phyloP scores from a whole-genome alignment of 2,329 filamentous ascomycete genomes.

The Fonsecaea pedrosoi region DNA sequence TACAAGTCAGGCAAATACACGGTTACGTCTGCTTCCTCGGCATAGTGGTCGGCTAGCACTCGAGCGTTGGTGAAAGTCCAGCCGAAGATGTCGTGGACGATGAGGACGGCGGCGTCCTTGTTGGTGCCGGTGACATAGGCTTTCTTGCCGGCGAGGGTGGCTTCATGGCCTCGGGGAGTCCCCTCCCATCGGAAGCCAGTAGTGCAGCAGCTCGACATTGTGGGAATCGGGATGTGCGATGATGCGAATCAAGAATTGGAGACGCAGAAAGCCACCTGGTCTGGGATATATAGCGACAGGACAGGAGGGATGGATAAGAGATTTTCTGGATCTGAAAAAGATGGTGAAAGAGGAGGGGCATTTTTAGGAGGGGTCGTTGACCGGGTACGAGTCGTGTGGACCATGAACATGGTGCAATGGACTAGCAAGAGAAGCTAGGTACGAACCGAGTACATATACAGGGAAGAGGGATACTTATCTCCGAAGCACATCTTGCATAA shows the following conservation, averaged over 20 bases:
- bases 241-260: not conserved
- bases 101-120: slow-evolving; percentile 49
- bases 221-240: not conserved
- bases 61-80: slow-evolving; percentile 54
- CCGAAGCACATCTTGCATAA: no score
- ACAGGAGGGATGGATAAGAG: not conserved
- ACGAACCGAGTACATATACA: no score
- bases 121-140: slow-evolving; percentile 50
- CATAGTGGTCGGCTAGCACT: slow-evolving; percentile 56
- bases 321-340: no score
- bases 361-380: not conserved
- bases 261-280: not conserved
- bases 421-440: no score
- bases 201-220: slow-evolving; percentile 16
- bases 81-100: slow-evolving; percentile 57
- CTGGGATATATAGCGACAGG: not conserved
- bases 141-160: slow-evolving; percentile 45
- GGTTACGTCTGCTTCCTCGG: slow-evolving; percentile 52
- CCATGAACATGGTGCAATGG: no score
- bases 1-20: slow-evolving; percentile 53
- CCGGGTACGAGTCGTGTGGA: no score
- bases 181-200: slow-evolving; percentile 53
- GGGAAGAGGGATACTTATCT: no score
- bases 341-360: not conserved
- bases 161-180: slow-evolving; percentile 45